Percentiles rank a stretch among this genome's conserved stretches.
phyloP scores from a whole-genome alignment of 192 early-diverging fungal species.

The Chytriomyces confervae region DNA sequence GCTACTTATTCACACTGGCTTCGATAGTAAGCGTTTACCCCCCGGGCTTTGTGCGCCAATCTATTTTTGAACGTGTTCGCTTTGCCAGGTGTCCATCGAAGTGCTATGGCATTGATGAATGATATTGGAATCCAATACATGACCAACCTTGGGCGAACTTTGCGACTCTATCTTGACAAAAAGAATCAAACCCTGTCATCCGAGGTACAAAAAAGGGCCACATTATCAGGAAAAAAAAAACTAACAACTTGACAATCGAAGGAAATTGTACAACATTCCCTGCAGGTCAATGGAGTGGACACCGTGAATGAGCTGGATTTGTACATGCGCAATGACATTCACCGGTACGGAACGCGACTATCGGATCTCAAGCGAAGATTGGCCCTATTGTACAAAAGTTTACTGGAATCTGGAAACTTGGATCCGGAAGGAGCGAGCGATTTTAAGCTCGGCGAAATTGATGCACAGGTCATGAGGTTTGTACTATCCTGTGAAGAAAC shows the following conservation, averaged over 20 bases:
- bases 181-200: constrained; percentile 72
- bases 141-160: constrained; percentile 79
- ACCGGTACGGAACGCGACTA: constrained; percentile 72
- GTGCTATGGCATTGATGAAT: constrained; percentile 72
- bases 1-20: constrained; percentile 85
- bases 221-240: constrained; percentile 3
- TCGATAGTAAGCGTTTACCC: constrained; percentile 66
- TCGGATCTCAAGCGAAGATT: constrained; percentile 79
- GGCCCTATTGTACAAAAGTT: constrained; percentile 73
- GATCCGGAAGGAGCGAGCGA: constrained; percentile 38
- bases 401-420: constrained; percentile 48
- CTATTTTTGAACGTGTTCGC: not conserved
- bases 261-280: constrained; percentile 81
- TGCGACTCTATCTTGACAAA: constrained; percentile 79
- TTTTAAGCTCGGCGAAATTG: constrained; percentile 52
- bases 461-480: constrained; percentile 57
- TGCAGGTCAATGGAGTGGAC: constrained; percentile 83
- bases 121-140: constrained; percentile 85
- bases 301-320: constrained; percentile 70
- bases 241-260: constrained; percentile 27
- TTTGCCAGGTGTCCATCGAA: constrained; percentile 51
- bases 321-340: constrained; percentile 82
- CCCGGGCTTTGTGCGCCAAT: not conserved
- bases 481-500: not conserved
- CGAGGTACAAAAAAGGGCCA: constrained; percentile 58